Percentiles rank a stretch among this genome's conserved stretches.
Conservation (phyloP, 305 asterid species). For the Andrographis paniculata region DNA sequence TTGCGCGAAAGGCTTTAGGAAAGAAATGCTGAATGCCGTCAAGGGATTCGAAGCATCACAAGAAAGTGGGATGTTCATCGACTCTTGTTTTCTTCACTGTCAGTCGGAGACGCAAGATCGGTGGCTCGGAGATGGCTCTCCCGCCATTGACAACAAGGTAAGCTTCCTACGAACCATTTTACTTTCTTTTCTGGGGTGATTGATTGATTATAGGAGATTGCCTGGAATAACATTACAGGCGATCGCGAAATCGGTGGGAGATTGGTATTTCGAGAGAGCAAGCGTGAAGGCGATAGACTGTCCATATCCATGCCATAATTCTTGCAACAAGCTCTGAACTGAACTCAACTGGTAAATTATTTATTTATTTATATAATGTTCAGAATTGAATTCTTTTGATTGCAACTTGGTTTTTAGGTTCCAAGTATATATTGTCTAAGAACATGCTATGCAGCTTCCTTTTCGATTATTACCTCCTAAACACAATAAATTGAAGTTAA, state of each 20-base stretch:
- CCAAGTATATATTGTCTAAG: too few species aligned
- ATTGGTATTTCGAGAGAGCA: conserved; percentile 71
- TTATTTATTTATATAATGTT: too few species aligned
- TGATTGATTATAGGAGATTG: too few species aligned
- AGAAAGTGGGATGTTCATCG: conserved; percentile 52
- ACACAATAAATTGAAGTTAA: too few species aligned
- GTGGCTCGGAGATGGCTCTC: conserved; percentile 67
- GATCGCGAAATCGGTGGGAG: conserved; percentile 75
- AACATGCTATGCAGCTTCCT: too few species aligned
- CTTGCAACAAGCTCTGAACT: conserved; percentile 88
- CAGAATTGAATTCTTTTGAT: too few species aligned
- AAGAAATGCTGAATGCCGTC: conserved; percentile 40
- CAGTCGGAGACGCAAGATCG: conserved; percentile 84
- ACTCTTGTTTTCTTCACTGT: conserved; percentile 84
- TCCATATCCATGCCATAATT: conserved; percentile 75
- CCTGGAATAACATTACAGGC: too few species aligned
- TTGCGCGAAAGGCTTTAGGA: conserved; percentile 44
- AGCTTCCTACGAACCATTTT: too few species aligned
- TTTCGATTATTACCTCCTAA: too few species aligned
- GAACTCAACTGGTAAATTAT: too few species aligned
- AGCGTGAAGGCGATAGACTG: conserved; percentile 58
- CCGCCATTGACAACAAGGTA: conserved; percentile 46
- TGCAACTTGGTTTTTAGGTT: too few species aligned
- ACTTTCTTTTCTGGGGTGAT: too few species aligned
- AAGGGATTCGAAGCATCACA: conserved; percentile 29